Percentiles rank a stretch among this genome's conserved stretches.
phyloP scores from a whole-genome alignment of 2,329 filamentous ascomycete genomes.

The Ophiocordyceps unilateralis region DNA sequence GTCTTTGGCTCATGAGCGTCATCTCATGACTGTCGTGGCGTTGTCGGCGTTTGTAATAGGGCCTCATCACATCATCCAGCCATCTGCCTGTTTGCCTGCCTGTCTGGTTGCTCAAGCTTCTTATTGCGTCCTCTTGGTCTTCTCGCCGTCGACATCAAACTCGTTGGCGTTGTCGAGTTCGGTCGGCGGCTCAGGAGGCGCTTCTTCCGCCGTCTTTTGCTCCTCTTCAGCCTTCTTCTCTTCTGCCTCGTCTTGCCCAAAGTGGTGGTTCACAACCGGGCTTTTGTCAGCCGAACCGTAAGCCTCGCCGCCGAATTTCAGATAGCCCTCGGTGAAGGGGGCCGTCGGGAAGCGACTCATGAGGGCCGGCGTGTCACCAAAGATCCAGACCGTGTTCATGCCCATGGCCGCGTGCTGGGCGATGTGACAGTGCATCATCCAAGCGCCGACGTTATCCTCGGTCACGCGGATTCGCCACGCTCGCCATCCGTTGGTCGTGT shows the following conservation, averaged over 20 bases:
- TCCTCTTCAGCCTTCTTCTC: background rate
- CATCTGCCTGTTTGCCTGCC: no score
- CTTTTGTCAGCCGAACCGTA: background rate
- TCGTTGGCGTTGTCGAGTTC: background rate
- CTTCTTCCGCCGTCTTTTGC: background rate
- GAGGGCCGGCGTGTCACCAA: conserved; percentile 8
- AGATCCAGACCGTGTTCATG: conserved; percentile 11
- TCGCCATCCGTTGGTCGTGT: conserved; percentile 35
- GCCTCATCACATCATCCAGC: no score
- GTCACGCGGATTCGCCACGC: conserved; percentile 35
- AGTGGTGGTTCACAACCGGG: background rate
- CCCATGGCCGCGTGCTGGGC: conserved; percentile 37
- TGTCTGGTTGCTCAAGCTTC: no score
- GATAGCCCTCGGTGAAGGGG: conserved; percentile 10
- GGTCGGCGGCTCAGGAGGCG: background rate
- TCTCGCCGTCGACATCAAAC: background rate
- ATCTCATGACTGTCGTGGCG: no score
- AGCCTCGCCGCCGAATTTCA: background rate
- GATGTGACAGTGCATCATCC: conserved; percentile 47
- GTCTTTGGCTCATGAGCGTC: no score
- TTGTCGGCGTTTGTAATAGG: no score
- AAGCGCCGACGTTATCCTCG: conserved; percentile 25
- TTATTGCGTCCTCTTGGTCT: no score
- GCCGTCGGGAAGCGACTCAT: conserved; percentile 5
- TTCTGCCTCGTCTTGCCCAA: background rate